Percentiles rank a stretch among this genome's conserved stretches.
Evolutionary conservation across 2,329 filamentous ascomycete genomes (phyloP).

Genomic region (Ceratocystis colombiana): DNA sequence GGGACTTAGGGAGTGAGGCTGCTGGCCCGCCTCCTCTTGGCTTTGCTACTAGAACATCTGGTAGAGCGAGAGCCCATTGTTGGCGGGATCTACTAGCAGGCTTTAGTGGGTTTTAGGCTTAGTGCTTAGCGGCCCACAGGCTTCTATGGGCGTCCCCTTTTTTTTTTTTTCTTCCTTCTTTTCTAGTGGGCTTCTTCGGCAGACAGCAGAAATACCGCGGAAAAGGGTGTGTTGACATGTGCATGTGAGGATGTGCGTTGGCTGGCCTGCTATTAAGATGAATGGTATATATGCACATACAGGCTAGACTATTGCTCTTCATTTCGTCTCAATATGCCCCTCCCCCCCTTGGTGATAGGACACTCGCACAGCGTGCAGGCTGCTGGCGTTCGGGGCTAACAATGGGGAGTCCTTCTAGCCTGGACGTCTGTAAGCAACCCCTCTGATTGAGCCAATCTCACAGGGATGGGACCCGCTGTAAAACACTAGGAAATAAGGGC

Average conservation of each 20-base stretch:
- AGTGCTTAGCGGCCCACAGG: no score
- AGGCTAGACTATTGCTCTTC: neutral
- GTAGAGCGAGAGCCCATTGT: no score
- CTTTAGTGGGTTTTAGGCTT: neutral
- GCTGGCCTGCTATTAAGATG: neutral
- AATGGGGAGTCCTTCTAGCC: neutral
- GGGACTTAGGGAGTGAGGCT: no score
- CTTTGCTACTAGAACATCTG: no score
- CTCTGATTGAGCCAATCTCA: neutral
- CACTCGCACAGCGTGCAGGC: neutral
- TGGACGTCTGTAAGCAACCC: neutral
- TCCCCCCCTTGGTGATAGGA: neutral
- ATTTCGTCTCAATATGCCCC: neutral
- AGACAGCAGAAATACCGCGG: neutral
- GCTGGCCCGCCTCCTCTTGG: no score
- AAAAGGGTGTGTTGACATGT: no score
- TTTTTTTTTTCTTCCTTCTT: neutral
- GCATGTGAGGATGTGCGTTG: no score
- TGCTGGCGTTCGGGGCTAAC: neutral
- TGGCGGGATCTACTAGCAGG: no score
- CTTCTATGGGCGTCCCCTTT: neutral
- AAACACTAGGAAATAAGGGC: neutral
- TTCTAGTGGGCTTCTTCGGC: neutral
- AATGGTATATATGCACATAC: neutral
- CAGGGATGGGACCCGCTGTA: neutral